These are phyloP conservation scores for Cercospora berteroae DNA, from an alignment of 2,329 filamentous ascomycete genomes.

Conservation along the genomic window DNA sequence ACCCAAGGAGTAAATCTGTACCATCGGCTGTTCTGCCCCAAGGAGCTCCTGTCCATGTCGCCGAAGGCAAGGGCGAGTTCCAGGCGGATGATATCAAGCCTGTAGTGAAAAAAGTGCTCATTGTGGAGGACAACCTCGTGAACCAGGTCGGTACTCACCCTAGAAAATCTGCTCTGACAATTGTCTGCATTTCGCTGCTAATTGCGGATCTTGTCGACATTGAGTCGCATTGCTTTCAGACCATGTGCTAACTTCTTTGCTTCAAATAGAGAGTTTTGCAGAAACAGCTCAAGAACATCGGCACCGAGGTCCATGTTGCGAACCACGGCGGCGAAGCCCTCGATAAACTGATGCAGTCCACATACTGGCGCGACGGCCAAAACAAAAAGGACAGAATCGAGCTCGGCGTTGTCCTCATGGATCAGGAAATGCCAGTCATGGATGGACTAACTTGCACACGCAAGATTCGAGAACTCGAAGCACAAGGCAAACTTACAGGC, in stretches of 20 bases:
- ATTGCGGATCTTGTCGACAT: neutral
- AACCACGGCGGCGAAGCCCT: constrained; percentile 53
- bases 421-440: constrained; percentile 68
- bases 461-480: constrained; percentile 67
- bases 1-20: constrained; percentile 20
- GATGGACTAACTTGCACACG: constrained; percentile 72
- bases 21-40: constrained; percentile 11
- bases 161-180: neutral
- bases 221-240: neutral
- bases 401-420: constrained; percentile 66
- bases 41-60: constrained; percentile 3
- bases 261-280: constrained; percentile 50
- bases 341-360: constrained; percentile 44
- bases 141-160: constrained; percentile 13
- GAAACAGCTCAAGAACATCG: constrained; percentile 51
- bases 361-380: constrained; percentile 41
- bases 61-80: constrained; percentile 1
- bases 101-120: constrained; percentile 34
- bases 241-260: neutral
- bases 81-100: constrained; percentile 4
- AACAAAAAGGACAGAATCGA: constrained; percentile 23
- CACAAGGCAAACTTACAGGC: constrained; percentile 57
- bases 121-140: constrained; percentile 49
- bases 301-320: constrained; percentile 47
- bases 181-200: neutral